These are phyloP conservation scores for Trypanosomatidae sp. DNA, from an alignment of 208 protist species.

Conservation along the genomic window DNA sequence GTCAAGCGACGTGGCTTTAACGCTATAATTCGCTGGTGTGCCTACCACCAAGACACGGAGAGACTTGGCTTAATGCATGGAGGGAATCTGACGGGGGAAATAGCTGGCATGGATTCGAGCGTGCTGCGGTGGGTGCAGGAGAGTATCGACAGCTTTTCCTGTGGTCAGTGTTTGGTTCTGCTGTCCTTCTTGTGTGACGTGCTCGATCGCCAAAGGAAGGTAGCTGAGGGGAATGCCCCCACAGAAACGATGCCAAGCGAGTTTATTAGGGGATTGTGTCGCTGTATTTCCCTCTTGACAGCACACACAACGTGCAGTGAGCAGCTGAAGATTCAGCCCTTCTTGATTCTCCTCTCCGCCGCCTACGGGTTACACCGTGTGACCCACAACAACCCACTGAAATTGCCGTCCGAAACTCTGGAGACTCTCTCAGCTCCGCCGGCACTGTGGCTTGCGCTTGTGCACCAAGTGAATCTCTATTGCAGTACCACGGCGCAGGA, in stretches of 20 bases:
- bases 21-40: conserved; percentile 65
- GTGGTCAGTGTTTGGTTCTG: conserved; percentile 73
- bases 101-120: conserved; percentile 30
- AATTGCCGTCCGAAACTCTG: conserved; percentile 11
- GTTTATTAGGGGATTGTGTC: conserved; percentile 2
- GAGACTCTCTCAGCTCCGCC: conserved; percentile 30
- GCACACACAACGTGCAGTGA: conserved; percentile 36
- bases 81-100: not conserved
- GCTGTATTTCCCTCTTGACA: conserved; percentile 22
- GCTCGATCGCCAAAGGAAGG: conserved; percentile 10
- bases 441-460: conserved; percentile 52
- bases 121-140: conserved; percentile 62
- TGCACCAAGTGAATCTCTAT: conserved; percentile 41
- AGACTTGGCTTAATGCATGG: not conserved
- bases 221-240: not conserved
- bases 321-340: conserved; percentile 65
- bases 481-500: not conserved
- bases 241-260: not conserved
- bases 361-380: conserved; percentile 60
- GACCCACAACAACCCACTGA: conserved; percentile 12
- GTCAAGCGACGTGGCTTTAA: conserved; percentile 63
- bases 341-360: conserved; percentile 57
- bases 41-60: conserved; percentile 43
- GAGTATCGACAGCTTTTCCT: conserved; percentile 44
- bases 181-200: conserved; percentile 76